A percentile compares a stretch with the other conserved stretches of the same genome.
Conservation (phyloP, 768 basidiomycete species). For the Termitomyces sp. region DNA sequence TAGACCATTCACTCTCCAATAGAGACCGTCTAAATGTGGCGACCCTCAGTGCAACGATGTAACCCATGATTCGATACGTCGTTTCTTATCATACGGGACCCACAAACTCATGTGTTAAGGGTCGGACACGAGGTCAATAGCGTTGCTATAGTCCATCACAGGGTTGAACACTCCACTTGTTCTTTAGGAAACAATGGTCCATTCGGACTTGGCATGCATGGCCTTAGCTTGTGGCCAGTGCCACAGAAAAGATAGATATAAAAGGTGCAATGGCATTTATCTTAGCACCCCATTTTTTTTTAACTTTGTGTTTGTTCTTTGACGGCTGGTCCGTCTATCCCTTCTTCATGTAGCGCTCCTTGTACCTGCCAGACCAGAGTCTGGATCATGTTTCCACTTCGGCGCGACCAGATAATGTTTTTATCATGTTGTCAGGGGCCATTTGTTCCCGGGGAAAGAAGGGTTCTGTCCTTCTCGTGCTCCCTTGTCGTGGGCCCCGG, state of each 20-base stretch:
- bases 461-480: slow-evolving; percentile 8
- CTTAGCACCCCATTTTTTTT: background rate
- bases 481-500: slow-evolving; percentile 11
- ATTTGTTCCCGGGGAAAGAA: slow-evolving; percentile 5
- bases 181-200: background rate
- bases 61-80: background rate
- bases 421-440: background rate
- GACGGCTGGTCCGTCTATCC: background rate
- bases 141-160: background rate
- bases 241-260: background rate
- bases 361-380: slow-evolving; percentile 7
- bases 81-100: background rate
- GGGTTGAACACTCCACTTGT: background rate
- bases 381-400: background rate
- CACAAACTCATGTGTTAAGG: background rate
- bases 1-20: background rate
- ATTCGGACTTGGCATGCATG: background rate
- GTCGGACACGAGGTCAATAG: background rate
- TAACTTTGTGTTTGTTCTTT: background rate
- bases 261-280: background rate
- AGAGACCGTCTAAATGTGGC: background rate
- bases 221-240: background rate
- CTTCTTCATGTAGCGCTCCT: slow-evolving; percentile 2
- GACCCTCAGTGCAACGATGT: background rate
- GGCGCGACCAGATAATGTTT: background rate